phyloP scores from a whole-genome alignment of 2,329 filamentous ascomycete species.

The Neophaeococcomyces mojaviensis region DNA sequence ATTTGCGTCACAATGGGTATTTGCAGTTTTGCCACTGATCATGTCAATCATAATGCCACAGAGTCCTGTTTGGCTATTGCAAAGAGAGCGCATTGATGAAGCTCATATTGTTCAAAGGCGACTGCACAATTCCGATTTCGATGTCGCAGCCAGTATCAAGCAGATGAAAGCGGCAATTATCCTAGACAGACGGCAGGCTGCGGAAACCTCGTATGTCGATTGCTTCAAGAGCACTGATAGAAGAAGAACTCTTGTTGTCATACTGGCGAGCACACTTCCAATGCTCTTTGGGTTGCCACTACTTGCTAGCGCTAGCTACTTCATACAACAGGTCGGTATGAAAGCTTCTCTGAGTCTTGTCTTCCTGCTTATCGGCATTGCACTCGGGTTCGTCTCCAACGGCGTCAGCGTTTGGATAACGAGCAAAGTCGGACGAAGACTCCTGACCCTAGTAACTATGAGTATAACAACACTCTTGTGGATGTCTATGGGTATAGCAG shows the following conservation, averaged over 20 bases:
- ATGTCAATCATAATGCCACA: conserved; percentile 44
- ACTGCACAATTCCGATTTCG: conserved; percentile 39
- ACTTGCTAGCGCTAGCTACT: conserved; percentile 38
- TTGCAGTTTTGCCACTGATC: conserved; percentile 37
- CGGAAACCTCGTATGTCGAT: conserved; percentile 33
- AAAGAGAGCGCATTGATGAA: conserved; percentile 32
- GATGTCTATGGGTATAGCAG: conserved; percentile 41
- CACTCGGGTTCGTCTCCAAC: conserved; percentile 41
- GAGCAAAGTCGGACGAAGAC: conserved; percentile 34
- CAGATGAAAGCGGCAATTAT: conserved; percentile 35
- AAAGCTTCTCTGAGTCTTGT: conserved; percentile 29
- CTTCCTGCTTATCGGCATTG: conserved; percentile 41
- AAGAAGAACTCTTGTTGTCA: conserved; percentile 27
- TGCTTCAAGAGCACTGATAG: conserved; percentile 25
- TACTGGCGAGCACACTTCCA: conserved; percentile 37
- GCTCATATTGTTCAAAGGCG: conserved; percentile 43
- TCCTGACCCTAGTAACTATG: conserved; percentile 32
- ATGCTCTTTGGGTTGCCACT: conserved; percentile 41
- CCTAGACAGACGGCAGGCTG: conserved; percentile 28
- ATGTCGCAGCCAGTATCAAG: conserved; percentile 25
- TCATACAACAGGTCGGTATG: conserved; percentile 31
- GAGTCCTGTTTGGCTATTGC: conserved; percentile 43
- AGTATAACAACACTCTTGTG: conserved; percentile 31
- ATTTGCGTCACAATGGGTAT: conserved; percentile 41
- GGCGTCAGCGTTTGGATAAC: conserved; percentile 39